A percentile compares a stretch with the other conserved stretches of the same genome.
phyloP scores from a whole-genome alignment of 495 filamentous ascomycete genomes.

The Aspergillus incahuasiensis region DNA sequence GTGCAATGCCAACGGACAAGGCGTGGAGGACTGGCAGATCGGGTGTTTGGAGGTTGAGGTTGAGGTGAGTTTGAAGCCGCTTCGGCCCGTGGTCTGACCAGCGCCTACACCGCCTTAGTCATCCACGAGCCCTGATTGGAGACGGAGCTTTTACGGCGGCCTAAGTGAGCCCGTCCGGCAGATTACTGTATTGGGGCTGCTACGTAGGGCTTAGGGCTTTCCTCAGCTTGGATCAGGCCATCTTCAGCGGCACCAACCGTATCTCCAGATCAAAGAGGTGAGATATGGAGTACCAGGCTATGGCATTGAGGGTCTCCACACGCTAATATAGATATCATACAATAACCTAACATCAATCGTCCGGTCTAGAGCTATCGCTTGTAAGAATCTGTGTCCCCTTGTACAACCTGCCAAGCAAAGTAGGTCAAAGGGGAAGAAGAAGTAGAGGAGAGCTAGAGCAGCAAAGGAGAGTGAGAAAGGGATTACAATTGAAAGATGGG shows the following conservation, averaged over 20 bases:
- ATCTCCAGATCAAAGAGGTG: background rate
- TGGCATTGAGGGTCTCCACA: background rate
- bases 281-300: background rate
- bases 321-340: conserved; percentile 16
- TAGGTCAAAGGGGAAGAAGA: conserved; percentile 8
- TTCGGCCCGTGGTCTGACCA: conserved; percentile 34
- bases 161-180: conserved; percentile 19
- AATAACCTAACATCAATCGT: conserved; percentile 17
- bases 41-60: conserved; percentile 42
- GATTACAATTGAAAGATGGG: background rate
- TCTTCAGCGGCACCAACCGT: background rate
- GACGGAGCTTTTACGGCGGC: conserved; percentile 22
- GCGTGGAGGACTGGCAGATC: conserved; percentile 22
- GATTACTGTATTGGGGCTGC: conserved; percentile 19
- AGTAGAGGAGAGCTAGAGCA: conserved; percentile 2
- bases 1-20: conserved; percentile 20
- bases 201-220: conserved; percentile 30
- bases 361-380: conserved; percentile 15
- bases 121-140: conserved; percentile 32
- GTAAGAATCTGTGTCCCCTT: conserved; percentile 12
- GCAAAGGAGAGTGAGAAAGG: conserved; percentile 6
- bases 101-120: conserved; percentile 28
- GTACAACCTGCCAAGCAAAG: conserved; percentile 16
- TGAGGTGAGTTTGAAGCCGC: conserved; percentile 47
- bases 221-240: background rate